Conservation (phyloP, 1,284 basidiomycete genomes). For the Peniophora sp. region DNA sequence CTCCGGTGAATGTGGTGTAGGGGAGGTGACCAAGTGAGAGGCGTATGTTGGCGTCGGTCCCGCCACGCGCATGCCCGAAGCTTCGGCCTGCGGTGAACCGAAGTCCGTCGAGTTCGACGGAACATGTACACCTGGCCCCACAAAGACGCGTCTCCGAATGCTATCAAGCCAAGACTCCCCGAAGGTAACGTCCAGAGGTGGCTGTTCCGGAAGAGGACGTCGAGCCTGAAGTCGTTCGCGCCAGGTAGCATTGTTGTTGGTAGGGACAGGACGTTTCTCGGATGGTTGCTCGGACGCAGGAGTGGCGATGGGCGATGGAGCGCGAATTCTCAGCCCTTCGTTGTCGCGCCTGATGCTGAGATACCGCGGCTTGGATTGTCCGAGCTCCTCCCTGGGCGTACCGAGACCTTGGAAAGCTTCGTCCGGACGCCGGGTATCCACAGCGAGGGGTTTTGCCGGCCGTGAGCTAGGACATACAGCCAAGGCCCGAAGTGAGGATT, state of each 20-base stretch:
- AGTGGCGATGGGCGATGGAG: constrained; percentile 12
- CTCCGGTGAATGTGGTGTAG: not conserved
- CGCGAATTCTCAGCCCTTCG: constrained; percentile 15
- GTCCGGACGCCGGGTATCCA: constrained; percentile 25
- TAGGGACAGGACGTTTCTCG: not conserved
- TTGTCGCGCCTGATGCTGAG: constrained; percentile 8
- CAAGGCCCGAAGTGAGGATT: too few relatives aligned
- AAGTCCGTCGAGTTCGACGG: not conserved
- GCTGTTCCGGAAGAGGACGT: constrained; percentile 1
- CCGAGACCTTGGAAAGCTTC: constrained; percentile 19
- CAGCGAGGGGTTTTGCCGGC: constrained; percentile 29
- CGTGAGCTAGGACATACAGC: constrained; percentile 13
- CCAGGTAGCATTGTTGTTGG: not conserved
- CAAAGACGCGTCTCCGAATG: not conserved
- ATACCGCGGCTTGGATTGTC: constrained; percentile 15
- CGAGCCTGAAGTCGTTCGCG: not conserved
- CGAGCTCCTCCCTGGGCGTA: constrained; percentile 13
- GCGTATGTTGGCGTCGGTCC: not conserved
- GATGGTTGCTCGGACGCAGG: not conserved
- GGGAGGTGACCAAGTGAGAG: not conserved
- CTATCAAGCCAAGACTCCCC: constrained; percentile 4
- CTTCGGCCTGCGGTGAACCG: not conserved
- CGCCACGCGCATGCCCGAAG: not conserved
- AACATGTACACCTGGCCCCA: not conserved
- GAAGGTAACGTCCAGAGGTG: not conserved